Percentiles rank a stretch among this genome's conserved stretches.
phyloP scores from a whole-genome alignment of 495 filamentous ascomycete species.

The Hyphodiscus hymeniophilus region DNA sequence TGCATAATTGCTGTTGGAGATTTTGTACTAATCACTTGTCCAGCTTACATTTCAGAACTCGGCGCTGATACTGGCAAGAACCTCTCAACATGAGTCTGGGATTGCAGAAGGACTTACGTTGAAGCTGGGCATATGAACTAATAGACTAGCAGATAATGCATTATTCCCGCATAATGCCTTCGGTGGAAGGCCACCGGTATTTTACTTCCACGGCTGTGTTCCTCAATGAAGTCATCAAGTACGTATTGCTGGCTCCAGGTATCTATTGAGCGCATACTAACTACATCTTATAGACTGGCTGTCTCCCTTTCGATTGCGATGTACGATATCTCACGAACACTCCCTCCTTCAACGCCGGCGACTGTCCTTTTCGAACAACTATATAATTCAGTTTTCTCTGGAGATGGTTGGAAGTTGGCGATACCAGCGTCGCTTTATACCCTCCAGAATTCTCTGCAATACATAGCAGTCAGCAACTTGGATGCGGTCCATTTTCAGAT shows the following conservation, averaged over 20 bases:
- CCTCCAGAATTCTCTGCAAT: slow-evolving; percentile 83
- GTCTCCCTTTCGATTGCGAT: slow-evolving; percentile 80
- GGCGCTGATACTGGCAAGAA: slow-evolving; percentile 60
- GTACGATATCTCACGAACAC: slow-evolving; percentile 71
- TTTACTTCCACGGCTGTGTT: slow-evolving; percentile 92
- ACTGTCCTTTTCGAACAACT: slow-evolving; percentile 74
- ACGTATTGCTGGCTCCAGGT: too few relatives aligned
- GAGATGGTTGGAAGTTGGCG: slow-evolving; percentile 94
- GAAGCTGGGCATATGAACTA: slow-evolving; percentile 1
- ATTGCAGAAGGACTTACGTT: neutral
- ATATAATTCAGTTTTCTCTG: slow-evolving; percentile 71
- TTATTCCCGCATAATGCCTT: slow-evolving; percentile 88
- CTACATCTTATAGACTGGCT: too few relatives aligned
- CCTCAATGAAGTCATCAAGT: slow-evolving; percentile 87
- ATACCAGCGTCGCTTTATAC: slow-evolving; percentile 87
- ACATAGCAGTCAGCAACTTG: slow-evolving; percentile 83
- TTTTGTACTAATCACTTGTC: slow-evolving; percentile 21
- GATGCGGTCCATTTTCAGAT: slow-evolving; percentile 89
- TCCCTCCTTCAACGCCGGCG: slow-evolving; percentile 67
- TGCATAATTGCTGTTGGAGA: neutral
- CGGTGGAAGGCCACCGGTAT: slow-evolving; percentile 73
- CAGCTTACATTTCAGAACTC: slow-evolving; percentile 78
- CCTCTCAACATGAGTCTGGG: neutral
- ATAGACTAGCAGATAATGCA: slow-evolving; percentile 53
- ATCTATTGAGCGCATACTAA: too few relatives aligned